phyloP scores from a whole-genome alignment of 805 yeast species.

The Schwanniomyces sp. region DNA sequence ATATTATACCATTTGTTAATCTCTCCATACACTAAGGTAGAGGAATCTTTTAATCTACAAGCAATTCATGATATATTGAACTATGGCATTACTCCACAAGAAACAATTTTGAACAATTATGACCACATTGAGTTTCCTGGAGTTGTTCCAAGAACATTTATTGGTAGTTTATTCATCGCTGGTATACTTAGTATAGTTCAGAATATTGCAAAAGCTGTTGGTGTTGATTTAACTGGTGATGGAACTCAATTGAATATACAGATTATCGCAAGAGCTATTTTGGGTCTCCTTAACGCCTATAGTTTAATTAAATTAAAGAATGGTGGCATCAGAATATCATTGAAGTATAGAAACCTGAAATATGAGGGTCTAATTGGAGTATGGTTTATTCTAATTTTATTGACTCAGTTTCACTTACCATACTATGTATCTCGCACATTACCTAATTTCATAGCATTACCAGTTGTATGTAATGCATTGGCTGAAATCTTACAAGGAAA shows the following conservation, averaged over 20 bases:
- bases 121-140: slow-evolving; percentile 87
- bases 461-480: slow-evolving; percentile 61
- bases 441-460: slow-evolving; percentile 86
- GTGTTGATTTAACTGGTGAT: slow-evolving; percentile 14
- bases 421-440: slow-evolving; percentile 82
- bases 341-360: slow-evolving; percentile 16
- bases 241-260: slow-evolving; percentile 49
- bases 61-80: slow-evolving; percentile 80
- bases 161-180: slow-evolving; percentile 65
- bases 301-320: slow-evolving; percentile 53
- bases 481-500: slow-evolving; percentile 52
- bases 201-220: slow-evolving; percentile 13
- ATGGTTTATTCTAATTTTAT: slow-evolving; percentile 61
- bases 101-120: slow-evolving; percentile 39
- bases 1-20: slow-evolving; percentile 50
- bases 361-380: slow-evolving; percentile 32
- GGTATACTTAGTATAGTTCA: slow-evolving; percentile 39
- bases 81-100: slow-evolving; percentile 49
- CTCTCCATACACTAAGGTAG: slow-evolving; percentile 89
- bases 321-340: slow-evolving; percentile 20
- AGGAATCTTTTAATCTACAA: slow-evolving; percentile 89
- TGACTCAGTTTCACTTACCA: slow-evolving; percentile 75
- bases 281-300: slow-evolving; percentile 62
- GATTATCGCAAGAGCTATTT: slow-evolving; percentile 51
- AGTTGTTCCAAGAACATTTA: slow-evolving; percentile 81